Conservation (phyloP, 2,329 filamentous ascomycete species). For the Elsinoe perseae region DNA sequence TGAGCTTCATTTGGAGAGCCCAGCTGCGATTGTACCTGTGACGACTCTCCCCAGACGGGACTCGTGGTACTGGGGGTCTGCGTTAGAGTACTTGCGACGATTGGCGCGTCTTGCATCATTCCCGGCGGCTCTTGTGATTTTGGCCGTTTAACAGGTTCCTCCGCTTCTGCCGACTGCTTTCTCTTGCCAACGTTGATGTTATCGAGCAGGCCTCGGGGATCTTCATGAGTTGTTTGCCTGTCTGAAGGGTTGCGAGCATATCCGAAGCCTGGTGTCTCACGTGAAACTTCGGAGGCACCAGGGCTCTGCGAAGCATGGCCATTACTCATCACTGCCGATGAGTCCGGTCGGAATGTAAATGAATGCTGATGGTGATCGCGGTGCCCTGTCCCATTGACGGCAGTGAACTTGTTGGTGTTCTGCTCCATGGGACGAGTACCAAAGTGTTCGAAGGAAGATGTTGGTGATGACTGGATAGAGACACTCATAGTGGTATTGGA, state of each 20-base stretch:
- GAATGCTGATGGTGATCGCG: not conserved
- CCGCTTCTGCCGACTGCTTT: constrained; percentile 7
- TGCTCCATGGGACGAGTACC: constrained; percentile 3
- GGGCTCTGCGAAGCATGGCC: not conserved
- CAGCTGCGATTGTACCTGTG: not conserved
- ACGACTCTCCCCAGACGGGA: not conserved
- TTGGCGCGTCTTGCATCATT: not conserved
- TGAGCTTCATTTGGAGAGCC: constrained; percentile 6
- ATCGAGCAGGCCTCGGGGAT: not conserved
- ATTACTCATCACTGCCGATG: not conserved
- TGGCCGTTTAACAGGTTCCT: not conserved
- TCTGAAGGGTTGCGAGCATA: not conserved
- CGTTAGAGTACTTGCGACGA: not conserved
- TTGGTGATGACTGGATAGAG: not conserved
- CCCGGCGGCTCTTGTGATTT: not conserved
- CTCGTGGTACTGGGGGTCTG: constrained; percentile 1
- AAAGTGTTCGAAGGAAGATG: not conserved
- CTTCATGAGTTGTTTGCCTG: not conserved
- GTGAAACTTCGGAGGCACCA: not conserved
- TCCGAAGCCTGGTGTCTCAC: not conserved
- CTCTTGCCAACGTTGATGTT: constrained; percentile 14
- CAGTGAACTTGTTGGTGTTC: constrained; percentile 2
- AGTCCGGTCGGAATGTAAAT: constrained; percentile 14
- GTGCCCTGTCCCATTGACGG: constrained; percentile 4
- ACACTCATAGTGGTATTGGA: constrained; percentile 5